Percentiles rank a stretch among this genome's conserved stretches.
These are phyloP conservation scores for Salix arbutifolia DNA, from an alignment of 345 rosid species.

Conservation along the genomic window DNA sequence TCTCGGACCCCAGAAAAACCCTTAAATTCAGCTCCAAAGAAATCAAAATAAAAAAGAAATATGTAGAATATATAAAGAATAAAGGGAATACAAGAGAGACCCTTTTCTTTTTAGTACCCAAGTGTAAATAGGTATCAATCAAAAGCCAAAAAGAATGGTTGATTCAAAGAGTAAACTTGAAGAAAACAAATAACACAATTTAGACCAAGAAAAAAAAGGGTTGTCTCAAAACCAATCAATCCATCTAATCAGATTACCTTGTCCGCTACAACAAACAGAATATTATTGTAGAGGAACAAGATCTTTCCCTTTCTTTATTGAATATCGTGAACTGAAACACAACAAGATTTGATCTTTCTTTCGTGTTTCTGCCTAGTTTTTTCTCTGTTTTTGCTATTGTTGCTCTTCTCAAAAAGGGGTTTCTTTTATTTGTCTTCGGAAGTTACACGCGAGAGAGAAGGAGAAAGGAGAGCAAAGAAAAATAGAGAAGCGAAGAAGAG, in stretches of 20 bases:
- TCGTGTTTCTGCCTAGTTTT: not conserved
- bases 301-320: constrained; percentile 9
- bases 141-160: constrained; percentile 20
- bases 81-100: not conserved
- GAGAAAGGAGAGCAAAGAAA: not conserved
- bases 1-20: constrained; percentile 5
- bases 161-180: constrained; percentile 19
- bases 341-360: not conserved
- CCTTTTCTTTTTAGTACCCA: constrained; percentile 10
- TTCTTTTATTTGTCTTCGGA: constrained; percentile 15
- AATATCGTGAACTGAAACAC: not conserved
- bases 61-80: constrained; percentile 1
- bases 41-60: not conserved
- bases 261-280: constrained; percentile 33
- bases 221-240: not conserved
- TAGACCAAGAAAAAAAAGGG: not conserved
- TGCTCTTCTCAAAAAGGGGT: not conserved
- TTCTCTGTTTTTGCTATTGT: not conserved
- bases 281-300: constrained; percentile 37
- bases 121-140: constrained; percentile 36
- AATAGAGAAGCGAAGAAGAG: not conserved
- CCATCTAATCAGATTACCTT: constrained; percentile 30
- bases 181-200: not conserved
- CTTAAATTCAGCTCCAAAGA: not conserved
- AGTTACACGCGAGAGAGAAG: constrained; percentile 20